A percentile compares a stretch with the other conserved stretches of the same genome.
phyloP scores from a whole-genome alignment of 1,139 yeast genomes.

The Wickerhamiella pararugosa region DNA sequence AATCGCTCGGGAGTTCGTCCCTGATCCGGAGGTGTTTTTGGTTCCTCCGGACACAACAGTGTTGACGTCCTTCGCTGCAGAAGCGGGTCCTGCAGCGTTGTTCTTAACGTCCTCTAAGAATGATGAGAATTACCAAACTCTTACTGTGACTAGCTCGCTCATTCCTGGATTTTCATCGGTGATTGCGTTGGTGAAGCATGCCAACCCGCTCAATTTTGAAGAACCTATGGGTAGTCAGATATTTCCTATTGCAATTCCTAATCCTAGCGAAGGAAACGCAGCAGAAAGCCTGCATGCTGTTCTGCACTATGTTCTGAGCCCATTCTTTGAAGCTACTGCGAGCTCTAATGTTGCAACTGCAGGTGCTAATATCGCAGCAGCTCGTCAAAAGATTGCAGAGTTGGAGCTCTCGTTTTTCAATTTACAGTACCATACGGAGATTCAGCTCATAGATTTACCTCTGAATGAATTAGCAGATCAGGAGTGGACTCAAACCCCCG shows the following conservation, averaged over 20 bases:
- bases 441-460: constrained; percentile 24
- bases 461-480: constrained; percentile 19
- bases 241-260: constrained; percentile 5
- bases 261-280: neutral
- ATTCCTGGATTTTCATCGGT: neutral
- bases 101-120: no score
- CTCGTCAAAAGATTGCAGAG: constrained; percentile 56
- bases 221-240: constrained; percentile 1
- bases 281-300: constrained; percentile 42
- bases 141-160: no score
- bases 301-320: constrained; percentile 39
- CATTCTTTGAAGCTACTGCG: constrained; percentile 31
- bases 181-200: constrained; percentile 6
- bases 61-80: no score
- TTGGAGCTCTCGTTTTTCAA: constrained; percentile 53
- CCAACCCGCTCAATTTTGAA: constrained; percentile 1
- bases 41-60: no score
- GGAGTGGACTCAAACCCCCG: constrained; percentile 24
- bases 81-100: no score
- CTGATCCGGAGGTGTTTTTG: no score
- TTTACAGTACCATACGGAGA: constrained; percentile 50
- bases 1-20: no score
- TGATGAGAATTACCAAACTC: no score
- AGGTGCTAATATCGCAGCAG: constrained; percentile 26
- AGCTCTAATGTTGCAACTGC: constrained; percentile 16